Evolutionary conservation across 2,329 filamentous ascomycete genomes (phyloP).

Genomic region (Acephala macrosclerotiorum): DNA sequence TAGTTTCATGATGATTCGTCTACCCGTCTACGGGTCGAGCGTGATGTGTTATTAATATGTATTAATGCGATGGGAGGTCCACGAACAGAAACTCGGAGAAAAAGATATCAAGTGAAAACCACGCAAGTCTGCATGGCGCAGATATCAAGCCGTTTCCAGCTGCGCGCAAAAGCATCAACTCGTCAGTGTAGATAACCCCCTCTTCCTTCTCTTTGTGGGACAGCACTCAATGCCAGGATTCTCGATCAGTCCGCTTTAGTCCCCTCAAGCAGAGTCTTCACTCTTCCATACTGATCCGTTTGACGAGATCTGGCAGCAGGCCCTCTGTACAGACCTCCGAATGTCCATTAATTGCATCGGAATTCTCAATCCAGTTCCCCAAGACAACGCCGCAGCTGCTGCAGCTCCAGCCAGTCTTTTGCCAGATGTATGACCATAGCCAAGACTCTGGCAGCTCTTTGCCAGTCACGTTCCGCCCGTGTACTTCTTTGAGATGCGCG

Average conservation of each 20-base stretch:
- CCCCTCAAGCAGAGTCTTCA: background rate
- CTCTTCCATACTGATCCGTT: constrained; percentile 2
- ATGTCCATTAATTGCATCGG: background rate
- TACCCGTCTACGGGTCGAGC: too few relatives aligned
- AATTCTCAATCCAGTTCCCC: constrained; percentile 6
- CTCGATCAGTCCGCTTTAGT: background rate
- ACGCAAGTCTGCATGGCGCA: too few relatives aligned
- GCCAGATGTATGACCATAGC: background rate
- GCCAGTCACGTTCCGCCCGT: background rate
- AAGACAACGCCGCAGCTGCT: background rate
- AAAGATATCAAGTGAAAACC: too few relatives aligned
- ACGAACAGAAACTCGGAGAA: too few relatives aligned
- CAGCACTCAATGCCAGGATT: background rate
- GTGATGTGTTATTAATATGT: too few relatives aligned
- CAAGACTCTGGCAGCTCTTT: background rate
- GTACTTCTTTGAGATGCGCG: background rate
- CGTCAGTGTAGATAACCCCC: too few relatives aligned
- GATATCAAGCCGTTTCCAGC: too few relatives aligned
- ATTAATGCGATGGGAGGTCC: too few relatives aligned
- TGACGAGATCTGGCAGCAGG: background rate
- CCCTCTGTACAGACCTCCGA: background rate
- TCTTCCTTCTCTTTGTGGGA: too few relatives aligned
- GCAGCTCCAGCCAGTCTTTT: constrained; percentile 4
- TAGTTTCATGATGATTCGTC: too few relatives aligned
- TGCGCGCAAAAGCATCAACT: too few relatives aligned